Evolutionary conservation across 2,329 filamentous ascomycete species (phyloP), one percentile per base, ranked within the genome.

Genomic region (Zymoseptoria passerinii): DNA sequence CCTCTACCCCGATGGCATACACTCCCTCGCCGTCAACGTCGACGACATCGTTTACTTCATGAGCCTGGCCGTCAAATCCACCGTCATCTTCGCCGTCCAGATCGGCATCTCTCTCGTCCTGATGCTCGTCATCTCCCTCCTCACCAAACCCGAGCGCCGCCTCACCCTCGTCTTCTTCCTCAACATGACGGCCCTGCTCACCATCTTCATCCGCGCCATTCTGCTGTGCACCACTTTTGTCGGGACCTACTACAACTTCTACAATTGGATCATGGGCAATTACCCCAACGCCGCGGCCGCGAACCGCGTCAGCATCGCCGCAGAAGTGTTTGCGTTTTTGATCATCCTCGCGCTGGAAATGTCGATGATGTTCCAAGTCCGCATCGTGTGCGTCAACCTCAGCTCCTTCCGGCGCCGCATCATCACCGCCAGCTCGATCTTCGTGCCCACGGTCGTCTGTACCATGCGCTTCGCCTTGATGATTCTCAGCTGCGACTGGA

Each of bases 41-140:
- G 52, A 62, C 8, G 68, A 72, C 2, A 59, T 86, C 48, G 72
- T 83, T 63, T 56, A 61, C 3, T 77, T 76, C 53, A 71, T 78
- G 56, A 70, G 75, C 58, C 80, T 81, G 68, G 76, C 76, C 59
- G 71, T 77, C 58, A 57, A 62, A 16, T 61, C 57, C 40, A 77
- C 73, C 69, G 83, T 89, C 76, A 86, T 85, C 73, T 89, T 86
- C 70, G 85, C 82, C 55, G 75, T 81, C 18, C 88, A 92, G 70
- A 78, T 91, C 54, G 89, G 89, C 28, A 83, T 87, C 23, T 83
- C 82, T 52, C 63, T 86, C 58, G 74, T 87, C 60, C 81, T 90
- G 67, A 76, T 92, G 18, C 65, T 87, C 50, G 77, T 88, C 28
- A 75, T 92, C 2, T 74, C 90, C 9, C 74, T 86, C 58, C 79